Evolutionary conservation across 1,284 basidiomycete species (phyloP).

Genomic region (Mixia osmundae): DNA sequence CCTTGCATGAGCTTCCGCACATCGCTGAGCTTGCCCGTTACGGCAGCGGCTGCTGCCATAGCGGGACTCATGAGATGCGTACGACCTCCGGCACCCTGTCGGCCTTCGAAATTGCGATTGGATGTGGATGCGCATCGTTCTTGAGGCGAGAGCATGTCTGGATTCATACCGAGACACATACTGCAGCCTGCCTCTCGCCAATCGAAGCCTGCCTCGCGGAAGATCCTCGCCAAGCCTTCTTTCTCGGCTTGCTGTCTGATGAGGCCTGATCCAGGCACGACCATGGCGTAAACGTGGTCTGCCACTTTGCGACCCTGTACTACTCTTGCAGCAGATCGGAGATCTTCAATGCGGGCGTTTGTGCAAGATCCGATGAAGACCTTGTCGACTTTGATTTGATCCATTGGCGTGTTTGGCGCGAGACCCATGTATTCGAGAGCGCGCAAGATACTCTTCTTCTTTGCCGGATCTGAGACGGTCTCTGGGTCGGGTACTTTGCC

Average conservation of each 20-base stretch:
- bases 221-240: constrained; percentile 70
- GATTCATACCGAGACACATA: constrained; percentile 97
- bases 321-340: constrained; percentile 68
- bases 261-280: constrained; percentile 82
- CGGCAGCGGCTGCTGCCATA: constrained; percentile 84
- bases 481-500: constrained; percentile 62
- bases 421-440: constrained; percentile 84
- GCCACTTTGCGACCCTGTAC: constrained; percentile 58
- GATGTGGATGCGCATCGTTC: constrained; percentile 90
- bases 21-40: constrained; percentile 68
- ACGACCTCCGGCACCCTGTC: constrained; percentile 69
- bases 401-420: constrained; percentile 53
- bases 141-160: constrained; percentile 68
- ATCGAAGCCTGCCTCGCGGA: constrained; percentile 86
- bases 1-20: constrained; percentile 36
- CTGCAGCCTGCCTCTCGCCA: constrained; percentile 96
- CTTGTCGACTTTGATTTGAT: constrained; percentile 69
- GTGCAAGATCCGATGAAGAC: constrained; percentile 94
- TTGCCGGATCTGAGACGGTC: constrained; percentile 38
- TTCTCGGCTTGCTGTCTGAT: constrained; percentile 88
- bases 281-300: constrained; percentile 61
- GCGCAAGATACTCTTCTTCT: constrained; percentile 49
- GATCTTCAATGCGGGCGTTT: constrained; percentile 85
- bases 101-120: constrained; percentile 91
- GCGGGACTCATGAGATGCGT: constrained; percentile 84